A percentile compares a stretch with the other conserved stretches of the same genome.
Evolutionary conservation across 148 eudicot species (phyloP).

Genomic region (Talinum fruticosum): DNA sequence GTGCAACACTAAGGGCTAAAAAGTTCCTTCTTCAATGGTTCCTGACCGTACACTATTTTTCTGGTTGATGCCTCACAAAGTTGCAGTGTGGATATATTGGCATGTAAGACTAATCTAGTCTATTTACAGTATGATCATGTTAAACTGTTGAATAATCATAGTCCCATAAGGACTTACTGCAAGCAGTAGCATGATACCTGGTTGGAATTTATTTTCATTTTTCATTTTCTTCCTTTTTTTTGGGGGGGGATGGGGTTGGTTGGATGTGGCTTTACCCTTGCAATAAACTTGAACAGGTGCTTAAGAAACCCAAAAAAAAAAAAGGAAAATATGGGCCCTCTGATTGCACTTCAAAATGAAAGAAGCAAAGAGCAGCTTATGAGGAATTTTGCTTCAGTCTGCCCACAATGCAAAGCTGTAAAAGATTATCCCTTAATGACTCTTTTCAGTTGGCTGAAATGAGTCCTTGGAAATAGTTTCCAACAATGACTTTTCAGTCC

Average conservation of each 20-base stretch:
- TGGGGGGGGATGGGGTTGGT: background rate
- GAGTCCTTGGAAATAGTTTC: too few species aligned
- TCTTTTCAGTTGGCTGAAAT: background rate
- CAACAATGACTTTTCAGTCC: too few species aligned
- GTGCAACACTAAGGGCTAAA: constrained; percentile 72
- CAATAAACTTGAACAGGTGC: too few species aligned
- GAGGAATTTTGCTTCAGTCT: too few species aligned
- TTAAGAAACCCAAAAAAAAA: too few species aligned
- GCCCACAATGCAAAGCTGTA: background rate
- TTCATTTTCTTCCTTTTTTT: background rate
- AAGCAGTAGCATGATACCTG: background rate
- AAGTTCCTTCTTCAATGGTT: constrained; percentile 38
- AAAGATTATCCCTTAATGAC: background rate
- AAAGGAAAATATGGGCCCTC: too few species aligned
- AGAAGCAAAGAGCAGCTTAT: too few species aligned
- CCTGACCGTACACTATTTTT: constrained; percentile 52
- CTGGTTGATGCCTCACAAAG: constrained; percentile 99
- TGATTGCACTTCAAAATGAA: too few species aligned
- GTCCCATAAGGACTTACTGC: background rate
- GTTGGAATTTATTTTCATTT: background rate
- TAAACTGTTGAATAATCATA: background rate
- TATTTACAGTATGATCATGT: background rate
- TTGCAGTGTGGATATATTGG: constrained; percentile 96
- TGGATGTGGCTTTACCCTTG: background rate
- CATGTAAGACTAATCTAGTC: constrained; percentile 53